A percentile compares a stretch with the other conserved stretches of the same genome.
Conservation (phyloP, 192 early-diverging fungal genomes). For the Haplosporangium gracile region DNA sequence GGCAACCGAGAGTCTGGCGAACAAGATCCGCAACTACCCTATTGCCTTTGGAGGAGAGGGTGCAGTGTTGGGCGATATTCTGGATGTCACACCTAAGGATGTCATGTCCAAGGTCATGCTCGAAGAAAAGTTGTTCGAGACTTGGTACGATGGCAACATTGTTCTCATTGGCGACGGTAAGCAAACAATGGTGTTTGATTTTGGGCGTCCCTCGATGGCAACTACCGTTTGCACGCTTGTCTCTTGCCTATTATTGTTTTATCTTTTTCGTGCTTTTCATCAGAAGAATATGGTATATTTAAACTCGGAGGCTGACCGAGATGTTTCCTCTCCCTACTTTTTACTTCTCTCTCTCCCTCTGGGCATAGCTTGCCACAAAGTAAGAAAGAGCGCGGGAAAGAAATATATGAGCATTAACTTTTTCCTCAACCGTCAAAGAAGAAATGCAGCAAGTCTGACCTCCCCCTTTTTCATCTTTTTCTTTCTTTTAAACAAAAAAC, state of each 20-base stretch:
- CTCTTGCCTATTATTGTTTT: background rate
- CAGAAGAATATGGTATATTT: too few species aligned
- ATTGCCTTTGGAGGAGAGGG: constrained; percentile 7
- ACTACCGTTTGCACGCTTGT: background rate
- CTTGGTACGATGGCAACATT: constrained; percentile 19
- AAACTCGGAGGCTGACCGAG: too few species aligned
- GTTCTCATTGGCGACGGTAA: constrained; percentile 46
- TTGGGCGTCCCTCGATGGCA: background rate
- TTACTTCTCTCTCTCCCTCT: background rate
- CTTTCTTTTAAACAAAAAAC: background rate
- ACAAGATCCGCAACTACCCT: constrained; percentile 10
- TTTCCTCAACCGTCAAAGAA: background rate
- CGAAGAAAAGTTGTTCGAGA: constrained; percentile 42
- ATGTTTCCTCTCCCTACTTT: background rate
- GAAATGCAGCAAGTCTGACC: background rate
- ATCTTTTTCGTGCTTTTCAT: too few species aligned
- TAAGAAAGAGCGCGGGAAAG: background rate
- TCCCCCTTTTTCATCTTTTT: background rate
- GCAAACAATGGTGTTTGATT: background rate
- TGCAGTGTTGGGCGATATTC: constrained; percentile 9
- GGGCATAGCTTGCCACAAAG: constrained; percentile 1
- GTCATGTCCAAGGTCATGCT: constrained; percentile 33
- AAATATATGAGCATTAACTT: background rate
- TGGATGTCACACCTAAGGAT: constrained; percentile 23
- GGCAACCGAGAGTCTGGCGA: constrained; percentile 12